phyloP scores from a whole-genome alignment of 306 rosid genomes.

The Styphnolobium japonicum region DNA sequence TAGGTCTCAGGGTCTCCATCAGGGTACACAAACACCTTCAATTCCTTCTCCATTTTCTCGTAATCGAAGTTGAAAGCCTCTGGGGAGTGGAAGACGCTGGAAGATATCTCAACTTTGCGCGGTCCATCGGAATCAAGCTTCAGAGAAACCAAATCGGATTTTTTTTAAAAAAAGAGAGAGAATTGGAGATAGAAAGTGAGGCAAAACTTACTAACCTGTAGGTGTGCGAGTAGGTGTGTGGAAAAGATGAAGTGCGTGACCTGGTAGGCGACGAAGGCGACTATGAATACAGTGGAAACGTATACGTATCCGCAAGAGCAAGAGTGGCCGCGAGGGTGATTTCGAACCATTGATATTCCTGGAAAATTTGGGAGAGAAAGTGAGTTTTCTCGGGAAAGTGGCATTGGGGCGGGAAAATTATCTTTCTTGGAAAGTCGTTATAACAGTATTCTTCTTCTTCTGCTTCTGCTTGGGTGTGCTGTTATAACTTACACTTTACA shows the following conservation, averaged over 20 bases:
- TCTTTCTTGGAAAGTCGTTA: neutral
- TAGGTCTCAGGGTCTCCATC: constrained; percentile 24
- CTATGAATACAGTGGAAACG: neutral
- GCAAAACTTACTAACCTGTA: neutral
- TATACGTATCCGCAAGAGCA: neutral
- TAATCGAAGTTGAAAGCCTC: constrained; percentile 10
- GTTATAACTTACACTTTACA: too few species aligned
- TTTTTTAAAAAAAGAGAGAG: neutral
- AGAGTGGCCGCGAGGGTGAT: neutral
- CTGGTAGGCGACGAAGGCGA: neutral
- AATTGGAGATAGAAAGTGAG: neutral
- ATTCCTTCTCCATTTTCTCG: constrained; percentile 26
- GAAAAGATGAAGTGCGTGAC: neutral
- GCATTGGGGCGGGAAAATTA: constrained; percentile 13
- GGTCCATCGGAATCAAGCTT: neutral
- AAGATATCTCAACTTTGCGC: neutral
- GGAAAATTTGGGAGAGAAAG: neutral
- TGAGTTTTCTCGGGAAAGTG: neutral
- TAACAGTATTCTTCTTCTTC: too few species aligned
- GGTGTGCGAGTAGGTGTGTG: neutral
- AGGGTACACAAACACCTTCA: constrained; percentile 34
- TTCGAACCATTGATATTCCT: neutral
- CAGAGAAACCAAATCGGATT: neutral
- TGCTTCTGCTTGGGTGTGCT: too few species aligned
- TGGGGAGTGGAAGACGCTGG: constrained; percentile 5